Conservation (phyloP, 1,139 yeast genomes). For the Debaryomyces singareniensis region DNA sequence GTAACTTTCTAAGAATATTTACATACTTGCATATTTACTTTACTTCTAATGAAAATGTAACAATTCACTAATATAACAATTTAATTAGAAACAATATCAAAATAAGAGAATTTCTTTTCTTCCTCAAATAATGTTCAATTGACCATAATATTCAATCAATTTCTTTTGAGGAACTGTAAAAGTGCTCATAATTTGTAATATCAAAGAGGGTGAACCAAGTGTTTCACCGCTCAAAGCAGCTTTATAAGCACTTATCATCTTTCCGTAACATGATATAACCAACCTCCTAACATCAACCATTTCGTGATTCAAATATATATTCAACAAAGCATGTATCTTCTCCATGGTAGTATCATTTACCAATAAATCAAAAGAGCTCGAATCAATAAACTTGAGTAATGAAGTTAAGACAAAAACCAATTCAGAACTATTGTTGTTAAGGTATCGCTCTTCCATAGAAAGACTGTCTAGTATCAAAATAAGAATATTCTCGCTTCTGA, state of each 20-base stretch:
- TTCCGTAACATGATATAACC: constrained; percentile 38
- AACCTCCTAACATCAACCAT: constrained; percentile 36
- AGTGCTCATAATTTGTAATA: constrained; percentile 18
- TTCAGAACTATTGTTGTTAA: background rate
- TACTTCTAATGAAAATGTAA: too few species aligned
- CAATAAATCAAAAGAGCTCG: constrained; percentile 12
- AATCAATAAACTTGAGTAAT: constrained; percentile 16
- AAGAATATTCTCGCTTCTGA: constrained; percentile 16
- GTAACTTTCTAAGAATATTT: too few species aligned
- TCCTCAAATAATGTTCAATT: constrained; percentile 7
- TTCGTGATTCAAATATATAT: constrained; percentile 19
- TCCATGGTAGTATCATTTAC: constrained; percentile 17
- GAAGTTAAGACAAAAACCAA: constrained; percentile 17
- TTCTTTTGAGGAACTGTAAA: constrained; percentile 29
- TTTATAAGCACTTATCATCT: constrained; percentile 18
- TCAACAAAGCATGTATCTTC: constrained; percentile 24
- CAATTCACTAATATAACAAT: too few species aligned
- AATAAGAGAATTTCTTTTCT: too few species aligned
- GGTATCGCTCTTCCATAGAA: background rate
- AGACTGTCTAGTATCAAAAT: constrained; percentile 4
- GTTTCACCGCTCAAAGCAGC: constrained; percentile 5
- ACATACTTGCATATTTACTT: too few species aligned
- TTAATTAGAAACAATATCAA: too few species aligned
- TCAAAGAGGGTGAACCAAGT: constrained; percentile 9
- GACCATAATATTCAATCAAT: constrained; percentile 32